Evolutionary conservation across 1,139 yeast genomes (phyloP).

Genomic region (Candida anutae): DNA sequence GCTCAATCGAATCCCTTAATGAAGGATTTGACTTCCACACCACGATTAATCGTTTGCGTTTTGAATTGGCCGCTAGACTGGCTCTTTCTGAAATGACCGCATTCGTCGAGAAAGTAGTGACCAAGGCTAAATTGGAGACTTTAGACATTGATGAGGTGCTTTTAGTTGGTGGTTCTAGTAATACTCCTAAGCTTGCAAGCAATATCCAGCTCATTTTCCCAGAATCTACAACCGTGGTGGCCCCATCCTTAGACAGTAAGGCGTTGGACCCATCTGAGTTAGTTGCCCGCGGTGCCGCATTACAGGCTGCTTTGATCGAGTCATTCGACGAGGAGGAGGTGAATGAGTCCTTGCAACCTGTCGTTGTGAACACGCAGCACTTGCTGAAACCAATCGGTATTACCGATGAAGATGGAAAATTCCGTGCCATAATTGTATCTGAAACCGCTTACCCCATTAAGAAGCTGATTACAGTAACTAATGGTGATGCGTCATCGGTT

Average conservation of each 20-base stretch:
- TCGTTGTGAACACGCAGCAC: constrained; percentile 86
- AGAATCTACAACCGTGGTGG: constrained; percentile 64
- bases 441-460: constrained; percentile 93
- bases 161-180: constrained; percentile 89
- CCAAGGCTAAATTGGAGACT: constrained; percentile 78
- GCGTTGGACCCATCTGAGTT: constrained; percentile 87
- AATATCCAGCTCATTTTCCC: constrained; percentile 73
- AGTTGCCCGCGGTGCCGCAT: constrained; percentile 91
- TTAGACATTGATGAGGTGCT: constrained; percentile 87
- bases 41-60: constrained; percentile 88
- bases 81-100: constrained; percentile 68
- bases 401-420: constrained; percentile 63
- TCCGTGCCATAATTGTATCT: constrained; percentile 66
- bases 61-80: constrained; percentile 78
- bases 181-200: constrained; percentile 83
- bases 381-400: constrained; percentile 79
- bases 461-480: constrained; percentile 59
- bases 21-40: constrained; percentile 93
- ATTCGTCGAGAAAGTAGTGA: constrained; percentile 67
- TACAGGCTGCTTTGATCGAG: constrained; percentile 87
- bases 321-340: constrained; percentile 83
- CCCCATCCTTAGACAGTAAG: constrained; percentile 72
- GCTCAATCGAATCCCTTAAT: constrained; percentile 91
- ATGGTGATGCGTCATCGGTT: constrained; percentile 55
- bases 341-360: constrained; percentile 76